Evolutionary conservation across 768 basidiomycete genomes (phyloP).

Genomic region (Boletus fagicola): DNA sequence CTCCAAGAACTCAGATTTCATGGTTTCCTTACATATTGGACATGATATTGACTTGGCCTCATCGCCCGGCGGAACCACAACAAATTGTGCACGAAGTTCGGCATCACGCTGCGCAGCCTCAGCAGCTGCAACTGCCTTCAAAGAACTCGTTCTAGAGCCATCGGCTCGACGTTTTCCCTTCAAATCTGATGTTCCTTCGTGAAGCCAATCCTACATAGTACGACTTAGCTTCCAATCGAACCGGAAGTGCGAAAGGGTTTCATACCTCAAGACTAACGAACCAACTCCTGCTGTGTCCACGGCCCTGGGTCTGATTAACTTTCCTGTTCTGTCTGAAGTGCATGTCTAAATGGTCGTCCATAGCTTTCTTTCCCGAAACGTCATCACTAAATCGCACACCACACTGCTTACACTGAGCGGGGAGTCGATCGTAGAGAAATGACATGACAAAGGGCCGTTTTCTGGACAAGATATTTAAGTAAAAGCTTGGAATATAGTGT

Average conservation of each 20-base stretch:
- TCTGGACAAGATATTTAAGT: conserved; percentile 27
- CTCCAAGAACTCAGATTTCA: conserved; percentile 90
- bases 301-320: conserved; percentile 69
- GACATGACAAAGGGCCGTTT: conserved; percentile 57
- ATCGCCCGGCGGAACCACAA: conserved; percentile 87
- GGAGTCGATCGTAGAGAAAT: conserved; percentile 72
- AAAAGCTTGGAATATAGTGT: not conserved
- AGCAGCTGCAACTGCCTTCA: conserved; percentile 58
- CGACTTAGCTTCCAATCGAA: conserved; percentile 13
- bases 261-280: conserved; percentile 79
- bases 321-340: conserved; percentile 93
- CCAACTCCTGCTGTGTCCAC: conserved; percentile 91
- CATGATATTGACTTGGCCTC: conserved; percentile 83
- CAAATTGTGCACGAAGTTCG: conserved; percentile 72
- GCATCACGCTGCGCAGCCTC: conserved; percentile 72
- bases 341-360: conserved; percentile 92
- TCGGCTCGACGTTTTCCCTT: conserved; percentile 71
- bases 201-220: conserved; percentile 77
- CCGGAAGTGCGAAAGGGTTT: conserved; percentile 7
- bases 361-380: conserved; percentile 62
- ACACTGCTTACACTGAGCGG: conserved; percentile 91
- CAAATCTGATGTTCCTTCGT: conserved; percentile 54
- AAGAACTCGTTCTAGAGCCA: conserved; percentile 47
- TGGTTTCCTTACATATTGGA: conserved; percentile 92
- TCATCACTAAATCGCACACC: conserved; percentile 82